Evolutionary conservation across 208 protist genomes (phyloP).

Genomic region (Leishmania mexicana): DNA sequence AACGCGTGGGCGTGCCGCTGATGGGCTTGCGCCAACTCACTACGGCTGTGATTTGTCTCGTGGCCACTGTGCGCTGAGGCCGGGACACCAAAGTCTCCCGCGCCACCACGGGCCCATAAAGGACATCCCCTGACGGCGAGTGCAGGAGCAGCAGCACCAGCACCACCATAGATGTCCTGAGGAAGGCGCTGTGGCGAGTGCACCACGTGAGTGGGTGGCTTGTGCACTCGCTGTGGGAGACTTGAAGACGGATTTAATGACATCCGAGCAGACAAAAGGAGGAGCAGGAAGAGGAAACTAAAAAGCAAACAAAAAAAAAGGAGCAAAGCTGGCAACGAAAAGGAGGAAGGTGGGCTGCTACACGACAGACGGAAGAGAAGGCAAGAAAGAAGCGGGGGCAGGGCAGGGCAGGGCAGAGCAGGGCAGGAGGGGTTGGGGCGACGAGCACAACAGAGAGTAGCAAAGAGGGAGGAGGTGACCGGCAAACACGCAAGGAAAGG

Average conservation of each 20-base stretch:
- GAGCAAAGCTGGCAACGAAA: neutral
- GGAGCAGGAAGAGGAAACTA: neutral
- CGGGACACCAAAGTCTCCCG: neutral
- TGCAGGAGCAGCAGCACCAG: neutral
- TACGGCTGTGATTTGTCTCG: neutral
- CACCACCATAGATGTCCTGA: neutral
- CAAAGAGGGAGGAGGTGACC: neutral
- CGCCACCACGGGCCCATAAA: neutral
- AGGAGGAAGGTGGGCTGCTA: neutral
- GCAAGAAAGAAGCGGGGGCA: neutral
- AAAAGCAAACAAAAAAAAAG: no score
- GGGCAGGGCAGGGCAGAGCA: neutral
- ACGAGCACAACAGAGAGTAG: slow-evolving; percentile 6
- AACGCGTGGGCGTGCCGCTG: neutral
- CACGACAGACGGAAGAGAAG: neutral
- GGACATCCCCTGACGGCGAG: neutral
- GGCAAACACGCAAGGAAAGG: slow-evolving; percentile 14
- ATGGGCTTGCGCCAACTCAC: neutral
- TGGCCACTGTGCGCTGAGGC: neutral
- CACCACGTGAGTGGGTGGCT: neutral
- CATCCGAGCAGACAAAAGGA: slow-evolving; percentile 11
- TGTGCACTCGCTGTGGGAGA: slow-evolving; percentile 12
- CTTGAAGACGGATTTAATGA: slow-evolving; percentile 3
- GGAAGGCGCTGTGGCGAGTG: slow-evolving; percentile 18
- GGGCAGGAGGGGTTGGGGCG: neutral